A percentile compares a stretch with the other conserved stretches of the same genome.
Evolutionary conservation across 1,284 basidiomycete genomes (phyloP).

Genomic region (Malassezia obtusa): DNA sequence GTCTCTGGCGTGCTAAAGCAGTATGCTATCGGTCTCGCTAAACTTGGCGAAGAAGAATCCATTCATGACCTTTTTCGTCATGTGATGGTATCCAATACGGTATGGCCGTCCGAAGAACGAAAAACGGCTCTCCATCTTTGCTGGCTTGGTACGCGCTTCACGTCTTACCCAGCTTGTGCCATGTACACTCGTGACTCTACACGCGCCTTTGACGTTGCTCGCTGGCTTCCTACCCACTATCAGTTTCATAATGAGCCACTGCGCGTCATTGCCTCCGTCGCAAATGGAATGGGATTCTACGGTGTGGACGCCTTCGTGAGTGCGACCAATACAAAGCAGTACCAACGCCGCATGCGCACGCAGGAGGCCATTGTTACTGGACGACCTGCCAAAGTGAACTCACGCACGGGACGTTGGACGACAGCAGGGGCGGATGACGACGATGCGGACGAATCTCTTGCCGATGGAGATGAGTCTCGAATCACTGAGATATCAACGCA

Average conservation of each 20-base stretch:
- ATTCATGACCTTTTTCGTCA: conserved; percentile 63
- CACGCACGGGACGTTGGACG: conserved; percentile 19
- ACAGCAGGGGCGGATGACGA: conserved; percentile 29
- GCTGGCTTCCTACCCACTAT: conserved; percentile 28
- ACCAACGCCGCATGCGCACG: conserved; percentile 33
- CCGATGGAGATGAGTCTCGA: neutral
- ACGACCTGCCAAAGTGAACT: conserved; percentile 7
- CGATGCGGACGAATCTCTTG: conserved; percentile 12
- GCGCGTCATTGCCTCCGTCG: conserved; percentile 26
- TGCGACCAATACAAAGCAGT: conserved; percentile 28
- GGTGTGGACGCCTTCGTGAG: conserved; percentile 25
- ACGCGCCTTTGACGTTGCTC: conserved; percentile 22
- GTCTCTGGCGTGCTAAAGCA: conserved; percentile 50
- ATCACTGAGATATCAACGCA: neutral
- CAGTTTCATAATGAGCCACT: conserved; percentile 40
- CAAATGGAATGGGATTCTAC: conserved; percentile 32
- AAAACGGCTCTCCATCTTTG: conserved; percentile 28
- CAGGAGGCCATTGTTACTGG: conserved; percentile 30
- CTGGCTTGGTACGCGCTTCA: conserved; percentile 22
- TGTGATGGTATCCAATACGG: conserved; percentile 53
- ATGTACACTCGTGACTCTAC: conserved; percentile 32
- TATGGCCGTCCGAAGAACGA: conserved; percentile 30
- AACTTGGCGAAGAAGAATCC: conserved; percentile 54
- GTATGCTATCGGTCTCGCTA: conserved; percentile 74
- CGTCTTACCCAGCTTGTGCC: conserved; percentile 26